Conservation (phyloP, 2,329 filamentous ascomycete species). For the Zasmidium citrigriseum region DNA sequence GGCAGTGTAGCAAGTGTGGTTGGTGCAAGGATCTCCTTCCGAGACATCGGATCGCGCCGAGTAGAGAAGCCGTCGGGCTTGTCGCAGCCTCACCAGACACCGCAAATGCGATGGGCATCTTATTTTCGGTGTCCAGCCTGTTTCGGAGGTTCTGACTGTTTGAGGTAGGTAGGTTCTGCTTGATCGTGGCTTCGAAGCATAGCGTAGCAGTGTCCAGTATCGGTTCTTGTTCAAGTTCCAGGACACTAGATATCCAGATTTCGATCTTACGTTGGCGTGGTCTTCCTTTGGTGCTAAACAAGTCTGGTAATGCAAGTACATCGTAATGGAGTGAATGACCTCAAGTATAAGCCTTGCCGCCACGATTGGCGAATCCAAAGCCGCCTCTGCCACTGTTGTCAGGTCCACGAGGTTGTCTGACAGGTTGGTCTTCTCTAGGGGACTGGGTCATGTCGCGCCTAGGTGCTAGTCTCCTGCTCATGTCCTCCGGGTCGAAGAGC, state of each 20-base stretch:
- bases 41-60: not conserved
- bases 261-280: too few relatives aligned
- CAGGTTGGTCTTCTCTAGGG: conserved; percentile 59
- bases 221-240: too few relatives aligned
- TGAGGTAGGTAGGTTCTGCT: too few relatives aligned
- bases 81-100: not conserved
- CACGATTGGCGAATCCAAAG: conserved; percentile 72
- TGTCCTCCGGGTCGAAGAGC: conserved; percentile 76
- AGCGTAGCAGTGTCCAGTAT: too few relatives aligned
- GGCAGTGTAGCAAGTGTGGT: not conserved
- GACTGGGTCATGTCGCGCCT: conserved; percentile 48
- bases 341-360: conserved; percentile 39
- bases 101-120: not conserved
- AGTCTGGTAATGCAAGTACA: too few relatives aligned
- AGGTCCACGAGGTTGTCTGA: conserved; percentile 75
- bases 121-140: not conserved
- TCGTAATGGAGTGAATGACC: not conserved
- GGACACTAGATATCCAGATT: too few relatives aligned
- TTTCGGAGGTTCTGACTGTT: too few relatives aligned
- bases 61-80: not conserved
- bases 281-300: too few relatives aligned
- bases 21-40: not conserved
- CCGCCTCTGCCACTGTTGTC: conserved; percentile 75
- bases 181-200: too few relatives aligned
- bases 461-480: conserved; percentile 55